phyloP scores from a whole-genome alignment of 2,329 filamentous ascomycete genomes.

The Verticillium klebahnii region DNA sequence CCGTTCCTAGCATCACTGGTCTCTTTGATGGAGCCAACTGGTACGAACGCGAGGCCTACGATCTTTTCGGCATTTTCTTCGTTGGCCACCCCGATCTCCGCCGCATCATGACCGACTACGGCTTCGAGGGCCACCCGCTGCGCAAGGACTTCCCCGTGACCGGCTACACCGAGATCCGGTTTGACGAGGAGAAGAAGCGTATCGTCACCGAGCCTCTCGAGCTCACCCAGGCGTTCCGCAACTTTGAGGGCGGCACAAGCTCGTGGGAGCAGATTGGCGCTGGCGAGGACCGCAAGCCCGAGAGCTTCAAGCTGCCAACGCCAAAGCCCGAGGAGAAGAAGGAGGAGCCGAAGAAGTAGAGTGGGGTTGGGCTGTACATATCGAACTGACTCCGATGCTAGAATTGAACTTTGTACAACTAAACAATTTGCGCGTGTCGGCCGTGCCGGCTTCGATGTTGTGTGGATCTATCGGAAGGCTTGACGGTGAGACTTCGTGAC shows the following conservation, averaged over 20 bases:
- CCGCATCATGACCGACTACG: conserved; percentile 99
- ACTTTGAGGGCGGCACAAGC: conserved; percentile 86
- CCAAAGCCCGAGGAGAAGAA: conserved; percentile 92
- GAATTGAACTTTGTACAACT: conserved; percentile 11
- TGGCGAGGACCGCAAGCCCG: conserved; percentile 75
- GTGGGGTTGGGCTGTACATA: conserved; percentile 13
- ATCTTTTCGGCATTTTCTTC: conserved; percentile 97
- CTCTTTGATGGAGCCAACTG: conserved; percentile 96
- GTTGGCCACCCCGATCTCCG: conserved; percentile 89
- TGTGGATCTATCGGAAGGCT: too few species aligned
- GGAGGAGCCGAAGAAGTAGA: conserved; percentile 88
- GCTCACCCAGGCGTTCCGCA: conserved; percentile 96
- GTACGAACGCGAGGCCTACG: conserved; percentile 98
- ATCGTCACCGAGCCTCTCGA: conserved; percentile 97
- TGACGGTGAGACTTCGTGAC: too few species aligned
- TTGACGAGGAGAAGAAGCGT: conserved; percentile 99
- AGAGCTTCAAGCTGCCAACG: conserved; percentile 88
- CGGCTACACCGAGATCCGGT: conserved; percentile 95
- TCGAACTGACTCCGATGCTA: conserved; percentile 1
- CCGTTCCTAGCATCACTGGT: conserved; percentile 80
- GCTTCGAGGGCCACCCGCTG: conserved; percentile 95
- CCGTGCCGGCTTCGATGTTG: not conserved
- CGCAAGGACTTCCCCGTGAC: conserved; percentile 98
- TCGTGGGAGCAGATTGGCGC: conserved; percentile 62
- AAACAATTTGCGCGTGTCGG: not conserved